Conservation (phyloP, 1,284 basidiomycete genomes). For the Taiwanofungus camphoratus region DNA sequence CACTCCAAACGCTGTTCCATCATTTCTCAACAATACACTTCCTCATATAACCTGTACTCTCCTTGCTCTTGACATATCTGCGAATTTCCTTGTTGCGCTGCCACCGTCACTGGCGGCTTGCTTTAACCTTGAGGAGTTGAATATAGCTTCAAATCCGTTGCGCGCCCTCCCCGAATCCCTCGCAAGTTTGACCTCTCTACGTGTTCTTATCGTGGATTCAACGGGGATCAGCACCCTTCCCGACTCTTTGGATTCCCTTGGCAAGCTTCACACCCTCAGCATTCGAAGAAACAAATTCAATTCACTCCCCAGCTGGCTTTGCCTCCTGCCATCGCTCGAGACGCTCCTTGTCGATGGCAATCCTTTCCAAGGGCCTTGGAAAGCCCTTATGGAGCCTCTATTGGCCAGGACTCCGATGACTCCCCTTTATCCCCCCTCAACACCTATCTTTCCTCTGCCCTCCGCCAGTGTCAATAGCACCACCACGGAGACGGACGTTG, state of each 20-base stretch:
- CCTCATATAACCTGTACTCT: slow-evolving; percentile 72
- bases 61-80: slow-evolving; percentile 86
- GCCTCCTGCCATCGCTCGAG: slow-evolving; percentile 77
- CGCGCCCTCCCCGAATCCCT: slow-evolving; percentile 81
- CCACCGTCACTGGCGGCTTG: slow-evolving; percentile 79
- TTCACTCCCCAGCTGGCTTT: slow-evolving; percentile 91
- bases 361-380: slow-evolving; percentile 90
- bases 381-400: slow-evolving; percentile 78
- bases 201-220: slow-evolving; percentile 86
- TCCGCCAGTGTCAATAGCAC: slow-evolving; percentile 40
- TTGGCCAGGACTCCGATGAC: slow-evolving; percentile 55
- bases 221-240: slow-evolving; percentile 79
- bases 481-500: slow-evolving; percentile 42
- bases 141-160: slow-evolving; percentile 87
- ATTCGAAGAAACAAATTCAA: slow-evolving; percentile 85
- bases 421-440: slow-evolving; percentile 62
- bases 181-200: slow-evolving; percentile 68
- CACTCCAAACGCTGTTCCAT: slow-evolving; percentile 70
- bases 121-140: slow-evolving; percentile 84
- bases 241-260: slow-evolving; percentile 58
- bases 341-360: slow-evolving; percentile 90
- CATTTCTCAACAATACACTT: slow-evolving; percentile 63
- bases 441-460: slow-evolving; percentile 49
- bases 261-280: slow-evolving; percentile 81
- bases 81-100: slow-evolving; percentile 77